Evolutionary conservation across 495 filamentous ascomycete genomes (phyloP).

Genomic region (Ascobolus immersus): DNA sequence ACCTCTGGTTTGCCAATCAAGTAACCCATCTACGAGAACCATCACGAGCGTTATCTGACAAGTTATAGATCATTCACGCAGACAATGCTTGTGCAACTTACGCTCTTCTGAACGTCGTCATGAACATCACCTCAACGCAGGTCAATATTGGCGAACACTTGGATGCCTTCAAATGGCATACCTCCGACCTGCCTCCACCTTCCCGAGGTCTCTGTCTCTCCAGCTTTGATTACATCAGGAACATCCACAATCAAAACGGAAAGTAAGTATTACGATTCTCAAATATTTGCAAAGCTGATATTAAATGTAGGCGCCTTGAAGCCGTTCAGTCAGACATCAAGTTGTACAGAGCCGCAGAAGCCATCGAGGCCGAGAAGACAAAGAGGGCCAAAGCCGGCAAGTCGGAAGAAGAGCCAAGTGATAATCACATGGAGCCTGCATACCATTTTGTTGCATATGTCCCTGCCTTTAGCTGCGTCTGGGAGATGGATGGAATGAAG

Average conservation of each 20-base stretch:
- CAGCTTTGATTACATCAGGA: constrained; percentile 49
- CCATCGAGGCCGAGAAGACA: constrained; percentile 18
- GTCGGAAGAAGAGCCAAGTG: constrained; percentile 16
- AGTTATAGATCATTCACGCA: constrained; percentile 35
- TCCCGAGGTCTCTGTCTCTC: constrained; percentile 49
- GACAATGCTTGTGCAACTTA: constrained; percentile 70
- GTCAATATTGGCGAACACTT: constrained; percentile 43
- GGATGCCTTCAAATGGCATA: constrained; percentile 42
- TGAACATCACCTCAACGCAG: constrained; percentile 46
- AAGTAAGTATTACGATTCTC: constrained; percentile 24
- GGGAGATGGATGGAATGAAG: constrained; percentile 78
- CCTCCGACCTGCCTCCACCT: constrained; percentile 37
- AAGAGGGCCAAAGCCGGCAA: constrained; percentile 8
- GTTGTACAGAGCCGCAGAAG: constrained; percentile 34
- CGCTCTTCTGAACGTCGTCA: constrained; percentile 71
- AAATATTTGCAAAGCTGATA: background rate
- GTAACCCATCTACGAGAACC: constrained; percentile 18
- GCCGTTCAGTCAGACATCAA: constrained; percentile 48
- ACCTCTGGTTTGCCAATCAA: constrained; percentile 90
- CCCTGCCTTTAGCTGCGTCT: constrained; percentile 45
- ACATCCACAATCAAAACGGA: constrained; percentile 66
- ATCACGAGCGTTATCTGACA: background rate
- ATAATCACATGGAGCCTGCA: too few species aligned
- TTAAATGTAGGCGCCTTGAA: constrained; percentile 35
- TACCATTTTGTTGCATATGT: constrained; percentile 86